A percentile compares a stretch with the other conserved stretches of the same genome.
Conservation (phyloP, 2,329 filamentous ascomycete genomes). For the Pseudonectria buxi region DNA sequence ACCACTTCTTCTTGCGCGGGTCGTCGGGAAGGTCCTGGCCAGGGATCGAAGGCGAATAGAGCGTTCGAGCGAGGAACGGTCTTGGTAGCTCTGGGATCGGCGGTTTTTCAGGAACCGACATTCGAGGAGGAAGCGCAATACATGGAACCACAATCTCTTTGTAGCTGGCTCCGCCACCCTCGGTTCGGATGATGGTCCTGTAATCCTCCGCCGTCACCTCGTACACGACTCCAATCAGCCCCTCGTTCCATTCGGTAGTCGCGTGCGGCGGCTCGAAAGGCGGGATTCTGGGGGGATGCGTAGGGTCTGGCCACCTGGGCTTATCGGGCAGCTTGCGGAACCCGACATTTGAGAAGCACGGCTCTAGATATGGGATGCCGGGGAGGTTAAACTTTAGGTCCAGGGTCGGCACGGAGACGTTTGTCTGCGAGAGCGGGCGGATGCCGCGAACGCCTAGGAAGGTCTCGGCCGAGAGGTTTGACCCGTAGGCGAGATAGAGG, state of each 20-base stretch:
- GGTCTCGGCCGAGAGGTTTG: conserved; percentile 74
- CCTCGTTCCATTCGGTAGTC: conserved; percentile 59
- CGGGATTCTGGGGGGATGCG: conserved; percentile 24
- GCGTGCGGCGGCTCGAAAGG: conserved; percentile 15
- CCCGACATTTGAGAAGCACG: conserved; percentile 82
- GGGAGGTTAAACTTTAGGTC: conserved; percentile 78
- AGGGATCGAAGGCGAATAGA: conserved; percentile 60
- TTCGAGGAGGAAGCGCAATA: conserved; percentile 54
- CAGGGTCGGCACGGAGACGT: conserved; percentile 74
- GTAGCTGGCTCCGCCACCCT: conserved; percentile 83
- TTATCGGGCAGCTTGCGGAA: conserved; percentile 47
- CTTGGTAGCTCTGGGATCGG: conserved; percentile 42
- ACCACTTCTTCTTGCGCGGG: conserved; percentile 35
- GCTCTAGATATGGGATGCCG: conserved; percentile 79
- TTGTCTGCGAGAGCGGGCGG: conserved; percentile 70
- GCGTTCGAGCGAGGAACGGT: conserved; percentile 76
- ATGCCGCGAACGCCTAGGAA: conserved; percentile 76
- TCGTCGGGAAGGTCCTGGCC: conserved; percentile 24
- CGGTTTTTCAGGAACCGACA: conserved; percentile 58
- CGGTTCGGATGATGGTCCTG: conserved; percentile 78
- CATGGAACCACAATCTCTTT: conserved; percentile 76
- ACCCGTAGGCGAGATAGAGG: conserved; percentile 84
- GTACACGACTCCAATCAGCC: conserved; percentile 88
- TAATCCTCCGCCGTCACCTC: conserved; percentile 83
- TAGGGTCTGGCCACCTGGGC: conserved; percentile 27